Conservation (phyloP, 371 early-diverging fungal genomes). For the Gilbertella persicaria region DNA sequence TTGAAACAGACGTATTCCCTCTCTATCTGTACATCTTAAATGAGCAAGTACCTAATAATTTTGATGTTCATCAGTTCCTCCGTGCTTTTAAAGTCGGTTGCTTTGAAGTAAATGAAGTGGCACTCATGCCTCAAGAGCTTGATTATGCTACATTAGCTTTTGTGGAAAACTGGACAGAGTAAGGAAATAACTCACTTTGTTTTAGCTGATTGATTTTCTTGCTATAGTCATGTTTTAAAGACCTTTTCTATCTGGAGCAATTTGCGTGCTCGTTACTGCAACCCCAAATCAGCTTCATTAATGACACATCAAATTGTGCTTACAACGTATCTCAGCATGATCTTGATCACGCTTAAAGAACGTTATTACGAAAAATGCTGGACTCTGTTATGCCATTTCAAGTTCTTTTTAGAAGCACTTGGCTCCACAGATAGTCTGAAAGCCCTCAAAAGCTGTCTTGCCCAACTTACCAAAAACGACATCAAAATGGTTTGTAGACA, state of each 20-base stretch:
- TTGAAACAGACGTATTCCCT: constrained; percentile 57
- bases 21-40: constrained; percentile 45
- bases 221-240: constrained; percentile 34
- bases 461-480: constrained; percentile 25
- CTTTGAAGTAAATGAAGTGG: constrained; percentile 38
- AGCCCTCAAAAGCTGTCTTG: constrained; percentile 12
- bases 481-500: constrained; percentile 37
- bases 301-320: constrained; percentile 47
- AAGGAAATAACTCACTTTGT: constrained; percentile 5
- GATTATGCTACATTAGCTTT: constrained; percentile 34
- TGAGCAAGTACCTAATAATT: constrained; percentile 23
- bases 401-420: constrained; percentile 41
- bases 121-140: constrained; percentile 33
- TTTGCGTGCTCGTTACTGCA: constrained; percentile 22
- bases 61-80: constrained; percentile 32
- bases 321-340: constrained; percentile 50
- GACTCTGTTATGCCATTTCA: constrained; percentile 45
- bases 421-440: constrained; percentile 13
- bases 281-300: constrained; percentile 23
- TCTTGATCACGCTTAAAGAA: constrained; percentile 50
- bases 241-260: constrained; percentile 42
- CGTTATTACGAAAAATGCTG: constrained; percentile 52
- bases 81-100: constrained; percentile 38
- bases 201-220: background rate
- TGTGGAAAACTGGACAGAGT: constrained; percentile 50